Evolutionary conservation across 208 protist species (phyloP).

Genomic region (Trypanosoma scelopori): DNA sequence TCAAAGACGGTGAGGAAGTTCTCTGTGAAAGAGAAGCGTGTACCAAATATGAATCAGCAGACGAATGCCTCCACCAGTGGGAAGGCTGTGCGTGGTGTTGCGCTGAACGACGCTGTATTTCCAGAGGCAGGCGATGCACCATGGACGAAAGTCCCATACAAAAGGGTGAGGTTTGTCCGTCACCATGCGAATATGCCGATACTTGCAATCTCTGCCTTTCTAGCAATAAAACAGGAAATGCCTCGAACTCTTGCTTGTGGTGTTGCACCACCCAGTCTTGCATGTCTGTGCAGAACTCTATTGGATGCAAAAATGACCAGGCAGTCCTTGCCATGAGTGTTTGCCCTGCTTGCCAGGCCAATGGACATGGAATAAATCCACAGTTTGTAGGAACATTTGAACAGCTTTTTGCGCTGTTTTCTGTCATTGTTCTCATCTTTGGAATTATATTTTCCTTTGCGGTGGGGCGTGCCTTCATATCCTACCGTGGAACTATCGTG

Average conservation of each 20-base stretch:
- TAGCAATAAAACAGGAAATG: conserved; percentile 9
- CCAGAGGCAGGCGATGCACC: conserved; percentile 8
- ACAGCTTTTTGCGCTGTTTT: conserved; percentile 29
- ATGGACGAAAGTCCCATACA: conserved; percentile 5
- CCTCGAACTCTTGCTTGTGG: conserved; percentile 35
- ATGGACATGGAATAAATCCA: conserved; percentile 35
- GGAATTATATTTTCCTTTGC: conserved; percentile 29
- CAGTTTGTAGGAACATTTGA: conserved; percentile 19
- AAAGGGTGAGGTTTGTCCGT: conserved; percentile 28
- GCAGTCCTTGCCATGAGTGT: not conserved
- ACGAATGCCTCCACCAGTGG: conserved; percentile 30
- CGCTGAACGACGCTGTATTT: conserved; percentile 40
- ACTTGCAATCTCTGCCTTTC: conserved; percentile 39
- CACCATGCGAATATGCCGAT: conserved; percentile 41
- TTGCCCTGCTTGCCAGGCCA: conserved; percentile 36
- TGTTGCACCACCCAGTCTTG: conserved; percentile 52
- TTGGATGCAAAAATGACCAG: conserved; percentile 38
- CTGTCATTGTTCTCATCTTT: conserved; percentile 29
- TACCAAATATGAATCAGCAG: conserved; percentile 24
- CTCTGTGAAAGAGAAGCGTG: conserved; percentile 26
- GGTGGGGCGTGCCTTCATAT: conserved; percentile 19
- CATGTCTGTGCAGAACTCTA: conserved; percentile 21
- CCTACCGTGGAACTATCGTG: conserved; percentile 12
- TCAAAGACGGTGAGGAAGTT: conserved; percentile 3
- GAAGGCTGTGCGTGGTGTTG: conserved; percentile 52